Conservation (phyloP, 345 rosid species). For the rapeseed (Brassica napus) region Da-Ae NC_063438.1:4282001-4282500, state of each 20-base stretch:
- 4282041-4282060: background rate
- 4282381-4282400: too few species aligned
- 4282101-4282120: background rate
- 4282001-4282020: background rate
- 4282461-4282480: too few species aligned
- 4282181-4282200: too few species aligned
- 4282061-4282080: background rate
- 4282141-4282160: background rate
- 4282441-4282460: too few species aligned
- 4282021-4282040: background rate
- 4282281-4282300: background rate
- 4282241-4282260: background rate
- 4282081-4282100: background rate
- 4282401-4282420: too few species aligned
- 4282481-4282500: too few species aligned
- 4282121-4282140: background rate
- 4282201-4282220: too few species aligned
- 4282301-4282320: background rate
- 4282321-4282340: too few species aligned
- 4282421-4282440: too few species aligned
- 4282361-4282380: too few species aligned
- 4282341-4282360: too few species aligned
- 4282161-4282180: background rate
- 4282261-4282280: background rate
- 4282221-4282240: background rate